A percentile compares a stretch with the other conserved stretches of the same genome.
Conservation (phyloP, 768 basidiomycete species). For the Russula dissimulans region DNA sequence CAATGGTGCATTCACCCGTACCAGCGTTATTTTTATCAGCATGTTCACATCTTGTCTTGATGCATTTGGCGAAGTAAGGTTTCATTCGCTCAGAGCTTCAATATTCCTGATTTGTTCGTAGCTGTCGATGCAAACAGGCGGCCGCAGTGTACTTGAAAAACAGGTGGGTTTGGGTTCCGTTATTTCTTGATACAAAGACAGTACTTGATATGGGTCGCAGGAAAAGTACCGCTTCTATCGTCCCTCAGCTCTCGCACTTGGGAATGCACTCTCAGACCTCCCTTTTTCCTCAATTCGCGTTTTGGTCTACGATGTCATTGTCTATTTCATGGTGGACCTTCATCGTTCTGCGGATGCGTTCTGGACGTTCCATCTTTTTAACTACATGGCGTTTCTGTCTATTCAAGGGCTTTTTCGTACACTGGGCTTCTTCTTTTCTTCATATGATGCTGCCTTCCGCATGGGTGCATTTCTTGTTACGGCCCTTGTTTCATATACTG, state of each 20-base stretch:
- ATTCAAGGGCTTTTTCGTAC: constrained; percentile 85
- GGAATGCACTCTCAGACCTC: constrained; percentile 58
- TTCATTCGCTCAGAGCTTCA: not conserved
- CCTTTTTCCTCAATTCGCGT: constrained; percentile 57
- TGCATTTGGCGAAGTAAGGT: constrained; percentile 56
- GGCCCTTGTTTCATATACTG: constrained; percentile 63
- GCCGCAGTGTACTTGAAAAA: constrained; percentile 65
- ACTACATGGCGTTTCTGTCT: constrained; percentile 52
- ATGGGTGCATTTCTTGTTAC: constrained; percentile 64
- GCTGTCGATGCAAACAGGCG: constrained; percentile 72
- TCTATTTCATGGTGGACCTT: constrained; percentile 61
- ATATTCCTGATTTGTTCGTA: constrained; percentile 19
- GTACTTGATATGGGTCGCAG: constrained; percentile 22
- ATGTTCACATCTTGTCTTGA: constrained; percentile 60
- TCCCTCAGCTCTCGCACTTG: constrained; percentile 53
- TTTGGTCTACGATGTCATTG: constrained; percentile 51
- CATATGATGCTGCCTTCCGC: constrained; percentile 46
- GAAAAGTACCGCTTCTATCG: constrained; percentile 57
- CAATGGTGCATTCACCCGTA: constrained; percentile 80
- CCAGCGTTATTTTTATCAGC: constrained; percentile 68
- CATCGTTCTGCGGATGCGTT: constrained; percentile 33
- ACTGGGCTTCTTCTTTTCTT: constrained; percentile 46
- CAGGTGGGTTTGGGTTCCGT: constrained; percentile 31
- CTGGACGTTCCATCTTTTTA: constrained; percentile 57
- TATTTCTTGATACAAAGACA: not conserved